Conservation (phyloP, 495 filamentous ascomycete genomes). For the Corynascus novoguineensis region DNA sequence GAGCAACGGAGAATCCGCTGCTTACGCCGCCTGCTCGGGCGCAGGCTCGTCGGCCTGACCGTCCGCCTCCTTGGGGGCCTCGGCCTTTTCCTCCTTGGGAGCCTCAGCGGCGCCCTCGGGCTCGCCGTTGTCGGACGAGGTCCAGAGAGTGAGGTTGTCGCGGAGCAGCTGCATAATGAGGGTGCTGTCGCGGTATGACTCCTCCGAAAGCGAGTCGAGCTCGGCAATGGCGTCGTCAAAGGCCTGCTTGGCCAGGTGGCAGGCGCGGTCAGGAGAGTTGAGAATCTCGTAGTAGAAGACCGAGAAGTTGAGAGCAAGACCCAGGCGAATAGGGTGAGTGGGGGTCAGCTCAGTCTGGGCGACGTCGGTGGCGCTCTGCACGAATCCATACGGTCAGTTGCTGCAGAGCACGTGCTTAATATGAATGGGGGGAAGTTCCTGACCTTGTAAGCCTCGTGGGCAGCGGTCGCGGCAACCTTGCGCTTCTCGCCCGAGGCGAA, state of each 20-base stretch:
- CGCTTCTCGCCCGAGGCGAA: slow-evolving; percentile 99
- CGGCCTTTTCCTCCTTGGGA: slow-evolving; percentile 59
- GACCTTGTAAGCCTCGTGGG: slow-evolving; percentile 99
- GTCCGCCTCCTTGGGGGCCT: slow-evolving; percentile 45
- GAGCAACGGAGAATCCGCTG: slow-evolving; percentile 6
- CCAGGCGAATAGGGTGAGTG: slow-evolving; percentile 97
- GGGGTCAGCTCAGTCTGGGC: slow-evolving; percentile 95
- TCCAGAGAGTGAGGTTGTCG: slow-evolving; percentile 99
- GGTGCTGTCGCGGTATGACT: slow-evolving; percentile 99
- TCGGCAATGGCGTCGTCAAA: slow-evolving; percentile 99
- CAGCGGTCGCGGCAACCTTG: slow-evolving; percentile 91
- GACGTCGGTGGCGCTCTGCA: slow-evolving; percentile 92
- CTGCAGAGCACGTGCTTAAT: not conserved
- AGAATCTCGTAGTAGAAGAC: slow-evolving; percentile 99
- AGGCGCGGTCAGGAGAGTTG: slow-evolving; percentile 97
- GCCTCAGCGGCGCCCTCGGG: slow-evolving; percentile 57
- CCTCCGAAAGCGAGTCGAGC: slow-evolving; percentile 96
- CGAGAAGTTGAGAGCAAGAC: slow-evolving; percentile 98
- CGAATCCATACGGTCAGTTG: slow-evolving; percentile 6
- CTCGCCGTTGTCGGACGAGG: slow-evolving; percentile 88
- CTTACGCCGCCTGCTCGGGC: slow-evolving; percentile 37
- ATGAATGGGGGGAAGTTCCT: slow-evolving; percentile 1
- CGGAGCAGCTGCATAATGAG: slow-evolving; percentile 99
- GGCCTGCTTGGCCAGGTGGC: slow-evolving; percentile 98
- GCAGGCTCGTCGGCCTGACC: slow-evolving; percentile 47